Conservation (phyloP, 805 yeast genomes). For the Middelhovenomyces tepae region DNA sequence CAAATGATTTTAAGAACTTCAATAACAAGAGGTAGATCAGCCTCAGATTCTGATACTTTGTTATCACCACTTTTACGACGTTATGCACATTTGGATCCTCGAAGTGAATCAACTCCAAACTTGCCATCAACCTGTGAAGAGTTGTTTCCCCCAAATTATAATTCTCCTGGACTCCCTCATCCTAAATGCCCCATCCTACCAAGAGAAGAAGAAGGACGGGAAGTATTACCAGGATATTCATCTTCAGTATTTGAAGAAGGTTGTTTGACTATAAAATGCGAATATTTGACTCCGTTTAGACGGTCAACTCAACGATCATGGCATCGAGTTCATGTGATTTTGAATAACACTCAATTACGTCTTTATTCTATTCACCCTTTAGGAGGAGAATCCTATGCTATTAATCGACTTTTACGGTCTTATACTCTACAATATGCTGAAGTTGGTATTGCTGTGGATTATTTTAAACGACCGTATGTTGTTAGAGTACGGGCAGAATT, state of each 20-base stretch:
- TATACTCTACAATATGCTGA: slow-evolving; percentile 79
- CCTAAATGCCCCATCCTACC: slow-evolving; percentile 30
- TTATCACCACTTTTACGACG: no score
- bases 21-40: no score
- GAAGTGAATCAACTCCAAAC: no score
- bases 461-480: slow-evolving; percentile 58
- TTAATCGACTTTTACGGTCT: slow-evolving; percentile 33
- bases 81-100: no score
- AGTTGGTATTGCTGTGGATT: slow-evolving; percentile 80
- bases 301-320: slow-evolving; percentile 59
- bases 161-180: no score
- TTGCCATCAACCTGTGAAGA: no score
- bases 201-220: slow-evolving; percentile 27
- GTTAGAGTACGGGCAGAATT: slow-evolving; percentile 72
- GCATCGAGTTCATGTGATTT: slow-evolving; percentile 58
- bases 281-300: slow-evolving; percentile 77
- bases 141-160: no score
- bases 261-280: no score
- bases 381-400: slow-evolving; percentile 9
- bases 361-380: slow-evolving; percentile 35
- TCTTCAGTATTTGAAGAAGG: slow-evolving; percentile 60
- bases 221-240: slow-evolving; percentile 50
- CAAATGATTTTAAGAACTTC: no score
- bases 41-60: no score
- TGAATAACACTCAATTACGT: slow-evolving; percentile 81